Evolutionary conservation across 805 yeast species (phyloP).

Genomic region (Candida chauliodis): DNA sequence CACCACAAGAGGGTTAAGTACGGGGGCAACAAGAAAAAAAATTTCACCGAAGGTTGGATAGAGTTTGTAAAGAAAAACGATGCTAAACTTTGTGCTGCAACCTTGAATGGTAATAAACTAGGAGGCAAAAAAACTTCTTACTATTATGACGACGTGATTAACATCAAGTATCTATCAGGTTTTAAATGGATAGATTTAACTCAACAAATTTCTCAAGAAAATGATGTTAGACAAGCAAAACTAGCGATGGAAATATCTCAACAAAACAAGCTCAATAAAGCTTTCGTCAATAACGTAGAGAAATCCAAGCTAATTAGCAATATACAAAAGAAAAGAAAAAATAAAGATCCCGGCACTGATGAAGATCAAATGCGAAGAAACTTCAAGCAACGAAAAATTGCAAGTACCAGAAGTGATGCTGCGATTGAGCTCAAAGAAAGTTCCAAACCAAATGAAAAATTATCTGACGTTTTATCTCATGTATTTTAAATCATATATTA

Average conservation of each 20-base stretch:
- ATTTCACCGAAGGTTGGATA: constrained; percentile 95
- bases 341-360: constrained; percentile 11
- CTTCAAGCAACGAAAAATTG: constrained; percentile 68
- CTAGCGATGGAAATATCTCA: constrained; percentile 85
- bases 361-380: constrained; percentile 46
- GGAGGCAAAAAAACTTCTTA: constrained; percentile 92
- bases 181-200: constrained; percentile 96
- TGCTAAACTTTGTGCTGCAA: constrained; percentile 83
- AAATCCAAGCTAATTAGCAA: constrained; percentile 75
- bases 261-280: constrained; percentile 81
- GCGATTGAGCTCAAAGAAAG: constrained; percentile 41
- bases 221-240: constrained; percentile 83
- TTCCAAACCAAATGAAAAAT: constrained; percentile 36
- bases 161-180: constrained; percentile 82
- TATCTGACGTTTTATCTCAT: constrained; percentile 48
- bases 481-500: constrained; percentile 35
- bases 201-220: constrained; percentile 87
- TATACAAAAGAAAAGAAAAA: constrained; percentile 50
- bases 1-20: constrained; percentile 68
- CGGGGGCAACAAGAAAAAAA: constrained; percentile 90
- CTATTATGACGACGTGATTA: constrained; percentile 91
- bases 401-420: constrained; percentile 66
- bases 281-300: constrained; percentile 80
- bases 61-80: constrained; percentile 80
- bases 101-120: constrained; percentile 81